phyloP scores from a whole-genome alignment of 108 stramenopile genomes.

The Cyclotella atomus region DNA sequence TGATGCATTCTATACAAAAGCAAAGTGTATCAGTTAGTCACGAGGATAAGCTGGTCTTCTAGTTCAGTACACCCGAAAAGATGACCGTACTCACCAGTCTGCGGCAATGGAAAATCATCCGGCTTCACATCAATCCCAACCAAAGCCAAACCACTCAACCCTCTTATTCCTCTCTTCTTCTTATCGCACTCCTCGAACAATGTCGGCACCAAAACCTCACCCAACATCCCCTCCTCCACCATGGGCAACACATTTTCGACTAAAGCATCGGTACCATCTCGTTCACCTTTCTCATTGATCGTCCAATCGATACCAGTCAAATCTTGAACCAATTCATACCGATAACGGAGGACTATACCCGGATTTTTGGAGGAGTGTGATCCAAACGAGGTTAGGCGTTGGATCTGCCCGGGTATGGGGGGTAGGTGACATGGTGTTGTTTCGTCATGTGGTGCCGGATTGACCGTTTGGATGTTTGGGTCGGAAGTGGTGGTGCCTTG shows the following conservation, averaged over 20 bases:
- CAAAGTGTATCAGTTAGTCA: background rate
- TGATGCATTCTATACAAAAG: conserved; percentile 24
- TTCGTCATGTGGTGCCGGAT: too few species aligned
- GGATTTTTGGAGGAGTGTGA: conserved; percentile 10
- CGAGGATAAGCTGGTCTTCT: too few species aligned
- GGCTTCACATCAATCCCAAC: conserved; percentile 35
- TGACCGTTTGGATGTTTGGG: too few species aligned
- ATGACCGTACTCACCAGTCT: conserved; percentile 17
- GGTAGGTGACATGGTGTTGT: too few species aligned
- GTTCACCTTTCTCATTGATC: conserved; percentile 1
- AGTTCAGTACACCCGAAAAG: too few species aligned
- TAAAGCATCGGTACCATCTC: conserved; percentile 3
- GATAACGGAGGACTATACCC: conserved; percentile 25
- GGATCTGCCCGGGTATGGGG: too few species aligned
- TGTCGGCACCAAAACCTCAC: conserved; percentile 17
- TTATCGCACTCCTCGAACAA: conserved; percentile 29
- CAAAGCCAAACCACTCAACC: background rate
- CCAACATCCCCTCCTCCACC: conserved; percentile 18
- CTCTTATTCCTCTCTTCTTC: background rate
- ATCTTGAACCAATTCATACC: conserved; percentile 39
- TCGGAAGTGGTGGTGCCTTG: too few species aligned
- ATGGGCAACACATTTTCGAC: conserved; percentile 15
- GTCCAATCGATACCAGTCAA: conserved; percentile 16
- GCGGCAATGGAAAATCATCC: conserved; percentile 28
- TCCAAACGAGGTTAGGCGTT: background rate